Conservation (phyloP, 2,329 filamentous ascomycete species). For the Aspergillus pseudoglaucus region DNA sequence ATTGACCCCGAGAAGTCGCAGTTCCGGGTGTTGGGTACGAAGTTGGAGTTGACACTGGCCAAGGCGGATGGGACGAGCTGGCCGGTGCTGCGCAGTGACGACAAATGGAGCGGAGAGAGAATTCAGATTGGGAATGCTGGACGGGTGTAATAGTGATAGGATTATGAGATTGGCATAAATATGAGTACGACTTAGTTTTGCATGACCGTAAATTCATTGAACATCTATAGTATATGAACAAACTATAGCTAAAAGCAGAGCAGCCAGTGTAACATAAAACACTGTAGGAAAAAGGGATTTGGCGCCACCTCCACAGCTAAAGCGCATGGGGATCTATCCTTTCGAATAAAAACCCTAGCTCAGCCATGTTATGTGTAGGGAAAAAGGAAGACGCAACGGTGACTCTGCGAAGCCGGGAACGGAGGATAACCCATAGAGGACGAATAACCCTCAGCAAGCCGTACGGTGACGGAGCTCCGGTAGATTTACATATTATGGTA, state of each 20-base stretch:
- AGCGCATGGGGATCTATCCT: constrained; percentile 34
- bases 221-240: no score
- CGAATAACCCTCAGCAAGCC: constrained; percentile 47
- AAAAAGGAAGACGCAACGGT: constrained; percentile 38
- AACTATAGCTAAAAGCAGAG: neutral
- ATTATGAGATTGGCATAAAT: neutral
- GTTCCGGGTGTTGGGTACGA: constrained; percentile 80
- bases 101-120: constrained; percentile 68
- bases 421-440: constrained; percentile 43
- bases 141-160: constrained; percentile 34
- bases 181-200: neutral
- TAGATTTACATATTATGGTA: constrained; percentile 41
- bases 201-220: neutral
- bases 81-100: constrained; percentile 77
- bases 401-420: constrained; percentile 45
- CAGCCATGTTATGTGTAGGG: constrained; percentile 38
- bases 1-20: constrained; percentile 71
- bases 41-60: constrained; percentile 71
- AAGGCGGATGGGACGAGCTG: constrained; percentile 73
- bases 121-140: constrained; percentile 83
- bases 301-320: constrained; percentile 44
- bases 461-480: constrained; percentile 41
- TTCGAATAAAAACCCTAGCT: constrained; percentile 36
- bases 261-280: constrained; percentile 4
- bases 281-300: constrained; percentile 26